Base-by-base conservation (phyloP, 1,284 basidiomycete genomes). In the Exobasidium rhododendri region DNA sequence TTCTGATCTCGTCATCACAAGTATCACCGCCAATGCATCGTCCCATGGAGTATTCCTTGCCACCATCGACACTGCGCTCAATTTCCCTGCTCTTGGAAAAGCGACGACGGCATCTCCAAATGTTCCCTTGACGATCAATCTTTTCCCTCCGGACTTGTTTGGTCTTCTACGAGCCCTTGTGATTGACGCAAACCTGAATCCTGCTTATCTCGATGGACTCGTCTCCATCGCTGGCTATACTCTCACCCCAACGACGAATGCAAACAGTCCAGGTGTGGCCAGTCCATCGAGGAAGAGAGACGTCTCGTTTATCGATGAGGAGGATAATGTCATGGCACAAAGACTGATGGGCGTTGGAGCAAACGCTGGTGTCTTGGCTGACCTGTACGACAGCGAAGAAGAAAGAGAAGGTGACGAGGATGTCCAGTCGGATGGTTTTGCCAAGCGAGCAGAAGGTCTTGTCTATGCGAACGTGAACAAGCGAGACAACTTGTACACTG, bases 71-170 rank as follows among this genome's bases (percentile, higher is more conserved):
- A 83, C 84, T 13, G 71, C 81, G 10, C 85, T 85, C 0, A 82
- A 84, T 66, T 89, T 89, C 70, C 74, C 76, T 11, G 83, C 85
- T 0, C 71, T 82, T 4, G 86, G 87, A 14, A 86, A 86, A 61
- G 78, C 83, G 4, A 85, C 83, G 2, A 87, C 85, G 1, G 80
- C 82, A 32, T 89, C 87, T 11, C 88, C 89, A 2, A 74, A 76
- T 5, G 79, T 90, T 61, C 80, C 86, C 58, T 80, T 91, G 50
- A 81, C 85, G 69, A 83, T 90, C 83, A 90, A 90, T 76, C 84
- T 88, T 65, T 86, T 89, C 68, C 89, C 88, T 24, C 80, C 85
- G n/a, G 82, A 85, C 31, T 81, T 91, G 45, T 90, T 91, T 75
- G 87, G 87, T 0, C 82, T 90, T 17, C 86, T 88, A 30, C 85